These are phyloP conservation scores for Globisporangium canariense DNA, from an alignment of 352 stramenopile species.

Conservation along the genomic window DNA sequence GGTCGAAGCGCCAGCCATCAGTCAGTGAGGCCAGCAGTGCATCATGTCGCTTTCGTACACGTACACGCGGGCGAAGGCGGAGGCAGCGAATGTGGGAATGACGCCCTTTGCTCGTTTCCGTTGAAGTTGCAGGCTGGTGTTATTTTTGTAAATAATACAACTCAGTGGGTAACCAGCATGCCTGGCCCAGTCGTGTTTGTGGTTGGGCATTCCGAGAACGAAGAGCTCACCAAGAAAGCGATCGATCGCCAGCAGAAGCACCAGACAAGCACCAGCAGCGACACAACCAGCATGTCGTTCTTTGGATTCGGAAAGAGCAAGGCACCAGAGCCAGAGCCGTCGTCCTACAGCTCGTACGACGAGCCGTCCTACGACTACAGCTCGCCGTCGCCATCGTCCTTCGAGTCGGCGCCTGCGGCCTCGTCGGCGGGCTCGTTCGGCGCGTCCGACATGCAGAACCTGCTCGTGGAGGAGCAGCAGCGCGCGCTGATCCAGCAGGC, in stretches of 20 bases:
- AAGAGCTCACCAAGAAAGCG: background rate
- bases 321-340: constrained; percentile 40
- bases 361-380: constrained; percentile 80
- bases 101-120: too few species aligned
- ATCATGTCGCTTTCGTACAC: background rate
- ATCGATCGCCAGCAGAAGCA: background rate
- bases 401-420: constrained; percentile 27
- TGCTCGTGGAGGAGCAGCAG: constrained; percentile 87
- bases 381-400: constrained; percentile 30
- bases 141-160: too few species aligned
- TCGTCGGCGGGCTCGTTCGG: constrained; percentile 32
- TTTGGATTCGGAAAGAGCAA: constrained; percentile 80
- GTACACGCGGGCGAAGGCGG: background rate
- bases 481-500: constrained; percentile 84
- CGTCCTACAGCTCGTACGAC: constrained; percentile 50
- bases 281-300: constrained; percentile 57
- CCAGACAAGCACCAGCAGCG: background rate
- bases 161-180: background rate
- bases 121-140: background rate
- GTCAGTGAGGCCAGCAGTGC: background rate
- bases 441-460: constrained; percentile 69
- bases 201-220: constrained; percentile 7
- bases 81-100: background rate
- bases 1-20: background rate
- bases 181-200: background rate